Percentiles rank a stretch among this genome's conserved stretches.
phyloP scores from a whole-genome alignment of 106 monocot species.

The Allium cepa region DNA sequence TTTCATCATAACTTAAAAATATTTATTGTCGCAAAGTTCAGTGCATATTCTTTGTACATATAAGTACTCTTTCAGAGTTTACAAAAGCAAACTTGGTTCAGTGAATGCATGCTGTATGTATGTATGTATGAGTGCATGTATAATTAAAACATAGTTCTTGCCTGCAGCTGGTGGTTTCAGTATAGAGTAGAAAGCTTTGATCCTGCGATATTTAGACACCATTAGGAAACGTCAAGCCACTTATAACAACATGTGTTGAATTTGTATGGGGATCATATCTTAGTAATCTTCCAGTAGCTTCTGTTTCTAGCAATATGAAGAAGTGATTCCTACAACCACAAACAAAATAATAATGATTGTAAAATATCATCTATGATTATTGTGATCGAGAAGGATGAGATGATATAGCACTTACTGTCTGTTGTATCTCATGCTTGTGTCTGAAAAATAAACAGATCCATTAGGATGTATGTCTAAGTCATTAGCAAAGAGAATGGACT shows the following conservation, averaged over 20 bases:
- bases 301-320: slow-evolving; percentile 67
- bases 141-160: not conserved
- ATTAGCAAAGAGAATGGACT: slow-evolving; percentile 72
- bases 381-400: not conserved
- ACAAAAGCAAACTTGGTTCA: no score
- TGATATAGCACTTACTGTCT: slow-evolving; percentile 28
- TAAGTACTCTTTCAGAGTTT: no score
- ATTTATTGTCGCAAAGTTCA: no score
- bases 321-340: slow-evolving; percentile 56
- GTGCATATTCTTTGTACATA: no score
- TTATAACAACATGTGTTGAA: slow-evolving; percentile 57
- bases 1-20: no score
- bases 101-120: no score
- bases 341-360: not conserved
- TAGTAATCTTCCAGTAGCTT: slow-evolving; percentile 76
- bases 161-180: slow-evolving; percentile 93
- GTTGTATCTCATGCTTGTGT: slow-evolving; percentile 71
- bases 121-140: no score
- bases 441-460: slow-evolving; percentile 88
- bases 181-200: slow-evolving; percentile 71
- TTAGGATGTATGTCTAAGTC: slow-evolving; percentile 81
- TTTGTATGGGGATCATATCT: slow-evolving; percentile 58
- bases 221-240: slow-evolving; percentile 75
- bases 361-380: not conserved
- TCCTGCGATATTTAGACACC: slow-evolving; percentile 83